Percentiles rank a stretch among this genome's conserved stretches.
phyloP scores from a whole-genome alignment of 2,329 filamentous ascomycete species.

The Verruconis gallopava region DNA sequence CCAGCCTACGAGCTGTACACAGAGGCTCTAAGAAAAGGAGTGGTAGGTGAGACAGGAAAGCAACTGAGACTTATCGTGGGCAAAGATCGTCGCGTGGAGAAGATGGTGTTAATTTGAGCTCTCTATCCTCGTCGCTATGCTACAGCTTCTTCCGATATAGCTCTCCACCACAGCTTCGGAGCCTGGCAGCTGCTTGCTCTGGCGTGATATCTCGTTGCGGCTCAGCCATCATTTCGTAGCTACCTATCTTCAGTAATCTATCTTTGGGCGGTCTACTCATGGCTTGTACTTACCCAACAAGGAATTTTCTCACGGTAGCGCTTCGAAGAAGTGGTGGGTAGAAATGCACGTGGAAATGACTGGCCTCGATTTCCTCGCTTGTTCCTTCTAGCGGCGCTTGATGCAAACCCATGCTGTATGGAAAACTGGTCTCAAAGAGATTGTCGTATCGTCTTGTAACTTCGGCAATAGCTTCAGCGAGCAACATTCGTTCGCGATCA shows the following conservation, averaged over 20 bases:
- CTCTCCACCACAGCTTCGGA: constrained; percentile 65
- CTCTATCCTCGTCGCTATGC: background rate
- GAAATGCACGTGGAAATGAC: constrained; percentile 94
- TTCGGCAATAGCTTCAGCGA: constrained; percentile 78
- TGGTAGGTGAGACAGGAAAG: constrained; percentile 28
- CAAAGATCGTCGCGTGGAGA: constrained; percentile 28
- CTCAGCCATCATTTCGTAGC: constrained; percentile 88
- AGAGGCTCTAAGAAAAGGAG: constrained; percentile 29
- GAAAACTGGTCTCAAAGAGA: constrained; percentile 90
- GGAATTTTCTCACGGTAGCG: constrained; percentile 87
- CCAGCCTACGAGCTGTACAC: constrained; percentile 40
- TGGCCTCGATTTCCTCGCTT: constrained; percentile 70
- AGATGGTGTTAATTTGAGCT: constrained; percentile 16
- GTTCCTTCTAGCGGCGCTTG: constrained; percentile 80
- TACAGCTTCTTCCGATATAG: constrained; percentile 61
- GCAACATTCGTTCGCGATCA: constrained; percentile 52
- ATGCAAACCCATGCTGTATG: constrained; percentile 94
- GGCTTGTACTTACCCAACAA: constrained; percentile 52
- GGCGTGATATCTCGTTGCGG: constrained; percentile 97
- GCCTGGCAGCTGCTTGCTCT: constrained; percentile 73
- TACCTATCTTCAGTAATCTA: constrained; percentile 14
- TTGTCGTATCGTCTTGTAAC: constrained; percentile 91
- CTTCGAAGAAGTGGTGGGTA: constrained; percentile 88
- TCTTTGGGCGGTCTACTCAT: background rate
- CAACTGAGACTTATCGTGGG: constrained; percentile 35